Evolutionary conservation across 192 early-diverging fungal genomes (phyloP).

Genomic region (Lobulomyces angularis): DNA sequence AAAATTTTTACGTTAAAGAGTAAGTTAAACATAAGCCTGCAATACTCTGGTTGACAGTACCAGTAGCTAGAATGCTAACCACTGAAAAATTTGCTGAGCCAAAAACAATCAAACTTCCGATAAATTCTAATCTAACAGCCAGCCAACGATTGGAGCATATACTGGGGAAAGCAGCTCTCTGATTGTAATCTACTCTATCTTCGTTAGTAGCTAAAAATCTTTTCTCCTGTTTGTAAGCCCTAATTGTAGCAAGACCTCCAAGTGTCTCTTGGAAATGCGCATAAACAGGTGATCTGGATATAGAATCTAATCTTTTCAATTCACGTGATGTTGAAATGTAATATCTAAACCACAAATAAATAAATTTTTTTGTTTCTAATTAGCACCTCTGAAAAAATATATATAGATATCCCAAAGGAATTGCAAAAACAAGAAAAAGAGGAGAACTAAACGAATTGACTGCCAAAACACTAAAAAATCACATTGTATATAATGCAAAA

Average conservation of each 20-base stretch:
- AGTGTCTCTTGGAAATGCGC: conserved; percentile 48
- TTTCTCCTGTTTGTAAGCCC: conserved; percentile 37
- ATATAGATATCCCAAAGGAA: conserved; percentile 25
- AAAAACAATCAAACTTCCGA: conserved; percentile 69
- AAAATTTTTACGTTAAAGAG: no score
- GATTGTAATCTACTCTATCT: conserved; percentile 60
- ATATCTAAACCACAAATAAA: conserved; percentile 14
- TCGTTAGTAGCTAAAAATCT: conserved; percentile 62
- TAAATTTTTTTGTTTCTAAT: no score
- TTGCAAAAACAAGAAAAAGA: conserved; percentile 29
- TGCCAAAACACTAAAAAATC: conserved; percentile 21
- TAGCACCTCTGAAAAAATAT: neutral
- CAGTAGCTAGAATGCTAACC: conserved; percentile 40
- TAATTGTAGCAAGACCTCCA: conserved; percentile 37
- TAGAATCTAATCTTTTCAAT: conserved; percentile 44
- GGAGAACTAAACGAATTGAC: conserved; percentile 35
- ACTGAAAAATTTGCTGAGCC: conserved; percentile 62
- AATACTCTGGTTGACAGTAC: conserved; percentile 35
- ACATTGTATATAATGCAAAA: no score
- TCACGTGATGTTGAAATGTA: conserved; percentile 43
- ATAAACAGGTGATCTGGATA: conserved; percentile 39
- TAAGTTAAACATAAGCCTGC: conserved; percentile 54
- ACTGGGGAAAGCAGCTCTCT: conserved; percentile 65
- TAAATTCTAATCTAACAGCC: conserved; percentile 62
- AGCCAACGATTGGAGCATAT: conserved; percentile 48